Base-by-base conservation (phyloP, 768 basidiomycete genomes). In the Lentinula lateritia region DNA sequence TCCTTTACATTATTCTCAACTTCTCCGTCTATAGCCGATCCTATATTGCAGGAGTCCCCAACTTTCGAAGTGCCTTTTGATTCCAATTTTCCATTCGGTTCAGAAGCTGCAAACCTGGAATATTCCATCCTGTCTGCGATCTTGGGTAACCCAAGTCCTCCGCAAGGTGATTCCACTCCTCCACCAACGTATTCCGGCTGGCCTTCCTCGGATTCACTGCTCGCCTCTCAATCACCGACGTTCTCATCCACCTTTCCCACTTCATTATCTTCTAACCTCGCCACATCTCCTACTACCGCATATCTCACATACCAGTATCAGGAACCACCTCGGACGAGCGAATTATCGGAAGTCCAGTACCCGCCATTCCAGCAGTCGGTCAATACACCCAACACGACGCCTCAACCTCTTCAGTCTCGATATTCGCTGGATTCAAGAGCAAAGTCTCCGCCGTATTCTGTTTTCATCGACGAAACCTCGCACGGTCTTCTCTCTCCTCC, bases 41-140 rank as follows among this genome's bases (percentile, higher is more conserved):
- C 82, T 0, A 83, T 83, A 69, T 67, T 80, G 39, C 77, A 82
- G 58, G 73, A 74, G 59, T 88, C 92, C 63, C 76, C 84, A 7
- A 76, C 92, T 63, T 84, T 88, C 70, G 78, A 82, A 63, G 72
- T 81, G 15, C 66, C 83, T 13, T 88, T 89, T 69, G 84, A 89
- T 70, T 78, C 88, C 54, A 77, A 77, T 41, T 82, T 80, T 72
- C 67, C 84, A 12, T 94, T 95, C 73, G 90, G 88, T 55, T 93
- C 92, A 50, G 92, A 95, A 71, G 93, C 92, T 8, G 94, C 93
- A 23, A 95, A 95, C 71, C 79, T 93, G 63, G 96, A 98, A 71
- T 98, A 97, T 74, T 93, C 93, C 52, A 96, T 97, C 66, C 84
- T 98, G 6, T 93, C 92, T 52, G 86, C 90, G 23, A 95, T 98